Percentiles rank a stretch among this genome's conserved stretches.
These are phyloP conservation scores for Lipomyces starkeyi DNA, from an alignment of 805 yeast species.

Conservation along the genomic window DNA sequence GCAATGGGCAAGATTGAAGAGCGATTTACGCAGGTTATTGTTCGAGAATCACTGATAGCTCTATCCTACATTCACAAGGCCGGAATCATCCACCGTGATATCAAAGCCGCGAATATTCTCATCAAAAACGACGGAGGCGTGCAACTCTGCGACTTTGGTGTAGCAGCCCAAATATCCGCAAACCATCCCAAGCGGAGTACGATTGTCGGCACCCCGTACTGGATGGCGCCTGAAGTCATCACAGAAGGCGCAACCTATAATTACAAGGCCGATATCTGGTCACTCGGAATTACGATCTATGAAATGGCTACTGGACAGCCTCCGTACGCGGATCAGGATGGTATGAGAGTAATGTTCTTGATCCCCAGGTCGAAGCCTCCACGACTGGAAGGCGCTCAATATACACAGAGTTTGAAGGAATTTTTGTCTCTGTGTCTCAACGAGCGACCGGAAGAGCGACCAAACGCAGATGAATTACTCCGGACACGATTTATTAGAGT, in stretches of 20 bases:
- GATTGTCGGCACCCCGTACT: conserved; percentile 71
- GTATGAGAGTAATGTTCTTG: conserved; percentile 90
- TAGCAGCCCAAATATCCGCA: conserved; percentile 89
- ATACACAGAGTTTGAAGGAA: conserved; percentile 77
- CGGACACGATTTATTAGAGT: conserved; percentile 74
- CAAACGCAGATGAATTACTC: conserved; percentile 81
- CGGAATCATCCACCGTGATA: conserved; percentile 94
- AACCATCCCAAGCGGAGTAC: conserved; percentile 82
- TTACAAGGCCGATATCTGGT: conserved; percentile 96
- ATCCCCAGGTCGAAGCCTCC: conserved; percentile 95
- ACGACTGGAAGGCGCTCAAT: conserved; percentile 86
- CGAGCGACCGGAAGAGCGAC: conserved; percentile 89
- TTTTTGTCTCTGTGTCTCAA: conserved; percentile 90
- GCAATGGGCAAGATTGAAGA: conserved; percentile 79
- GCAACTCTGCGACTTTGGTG: conserved; percentile 96
- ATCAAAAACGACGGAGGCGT: conserved; percentile 89
- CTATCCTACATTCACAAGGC: conserved; percentile 80
- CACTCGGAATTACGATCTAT: conserved; percentile 89
- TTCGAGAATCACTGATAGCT: conserved; percentile 80
- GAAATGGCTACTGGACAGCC: conserved; percentile 98
- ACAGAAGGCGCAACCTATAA: conserved; percentile 53
- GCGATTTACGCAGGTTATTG: conserved; percentile 77
- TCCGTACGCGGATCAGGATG: conserved; percentile 95
- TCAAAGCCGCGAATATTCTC: conserved; percentile 94
- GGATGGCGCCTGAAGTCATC: conserved; percentile 65